Percentiles rank a stretch among this genome's conserved stretches.
Conservation (phyloP, 2,329 filamentous ascomycete genomes). For the Lachnellula suecica region DNA sequence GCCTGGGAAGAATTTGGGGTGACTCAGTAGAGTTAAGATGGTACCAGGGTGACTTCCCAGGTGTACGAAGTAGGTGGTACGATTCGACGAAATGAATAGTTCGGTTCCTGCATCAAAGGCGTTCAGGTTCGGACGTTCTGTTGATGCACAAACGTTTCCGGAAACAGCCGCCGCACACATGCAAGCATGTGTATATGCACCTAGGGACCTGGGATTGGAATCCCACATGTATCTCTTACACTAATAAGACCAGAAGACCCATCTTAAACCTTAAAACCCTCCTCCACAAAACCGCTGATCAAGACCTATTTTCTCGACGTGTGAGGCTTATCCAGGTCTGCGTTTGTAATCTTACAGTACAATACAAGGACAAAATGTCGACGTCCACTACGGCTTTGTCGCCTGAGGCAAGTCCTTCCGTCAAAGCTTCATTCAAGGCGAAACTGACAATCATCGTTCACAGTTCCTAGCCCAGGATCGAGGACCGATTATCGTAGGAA, state of each 20-base stretch:
- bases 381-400: no score
- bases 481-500: slow-evolving; percentile 2
- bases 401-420: no score
- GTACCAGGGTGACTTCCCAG: not conserved
- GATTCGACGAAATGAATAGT: not conserved
- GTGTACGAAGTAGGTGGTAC: not conserved
- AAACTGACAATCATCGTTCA: not conserved
- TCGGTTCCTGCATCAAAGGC: not conserved
- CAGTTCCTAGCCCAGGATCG: slow-evolving; percentile 3
- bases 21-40: no score
- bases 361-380: no score
- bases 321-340: no score
- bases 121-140: not conserved
- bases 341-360: no score
- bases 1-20: no score
- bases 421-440: no score
- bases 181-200: not conserved
- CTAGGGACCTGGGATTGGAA: not conserved
- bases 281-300: not conserved
- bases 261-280: no score
- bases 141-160: not conserved
- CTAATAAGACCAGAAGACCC: no score
- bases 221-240: no score
- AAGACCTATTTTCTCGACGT: not conserved
- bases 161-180: not conserved